These are phyloP conservation scores for Parafenestella ontariensis DNA, from an alignment of 2,329 filamentous ascomycete genomes.

Conservation along the genomic window DNA sequence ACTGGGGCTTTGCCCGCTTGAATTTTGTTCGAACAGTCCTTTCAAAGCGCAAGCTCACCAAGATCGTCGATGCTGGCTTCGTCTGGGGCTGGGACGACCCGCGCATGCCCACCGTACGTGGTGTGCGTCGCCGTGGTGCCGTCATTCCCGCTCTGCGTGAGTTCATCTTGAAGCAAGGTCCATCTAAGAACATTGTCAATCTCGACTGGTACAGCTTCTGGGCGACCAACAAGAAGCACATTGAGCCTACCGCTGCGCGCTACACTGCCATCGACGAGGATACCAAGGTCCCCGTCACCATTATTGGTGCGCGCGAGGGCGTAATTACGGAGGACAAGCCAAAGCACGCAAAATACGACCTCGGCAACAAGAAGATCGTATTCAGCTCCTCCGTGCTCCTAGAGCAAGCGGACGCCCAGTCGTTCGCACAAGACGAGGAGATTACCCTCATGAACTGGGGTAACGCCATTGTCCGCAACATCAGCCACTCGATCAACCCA, in stretches of 20 bases:
- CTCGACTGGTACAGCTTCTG: constrained; percentile 78
- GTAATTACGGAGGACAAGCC: constrained; percentile 75
- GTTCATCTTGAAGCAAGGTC: constrained; percentile 85
- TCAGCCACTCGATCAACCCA: constrained; percentile 61
- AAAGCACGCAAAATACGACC: constrained; percentile 87
- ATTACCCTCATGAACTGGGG: constrained; percentile 98
- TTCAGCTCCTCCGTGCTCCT: constrained; percentile 79
- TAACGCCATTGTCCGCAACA: constrained; percentile 78
- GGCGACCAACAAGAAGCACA: constrained; percentile 62
- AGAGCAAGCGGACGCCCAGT: constrained; percentile 85
- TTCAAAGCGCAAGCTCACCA: constrained; percentile 85
- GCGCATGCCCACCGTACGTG: constrained; percentile 83
- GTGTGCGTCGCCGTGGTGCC: constrained; percentile 79
- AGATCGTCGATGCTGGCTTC: constrained; percentile 76
- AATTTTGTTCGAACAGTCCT: constrained; percentile 85
- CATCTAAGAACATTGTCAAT: constrained; percentile 81
- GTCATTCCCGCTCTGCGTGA: constrained; percentile 79
- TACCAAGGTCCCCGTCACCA: constrained; percentile 72
- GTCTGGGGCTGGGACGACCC: constrained; percentile 89
- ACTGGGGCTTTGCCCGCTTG: constrained; percentile 86
- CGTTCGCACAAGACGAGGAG: constrained; percentile 84
- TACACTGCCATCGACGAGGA: constrained; percentile 69
- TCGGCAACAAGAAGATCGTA: constrained; percentile 85
- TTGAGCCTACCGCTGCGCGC: constrained; percentile 57
- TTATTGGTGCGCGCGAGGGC: constrained; percentile 66